Conservation (phyloP, 225 moss, liverwort and hornwort species). For the Ulota crispa region DNA sequence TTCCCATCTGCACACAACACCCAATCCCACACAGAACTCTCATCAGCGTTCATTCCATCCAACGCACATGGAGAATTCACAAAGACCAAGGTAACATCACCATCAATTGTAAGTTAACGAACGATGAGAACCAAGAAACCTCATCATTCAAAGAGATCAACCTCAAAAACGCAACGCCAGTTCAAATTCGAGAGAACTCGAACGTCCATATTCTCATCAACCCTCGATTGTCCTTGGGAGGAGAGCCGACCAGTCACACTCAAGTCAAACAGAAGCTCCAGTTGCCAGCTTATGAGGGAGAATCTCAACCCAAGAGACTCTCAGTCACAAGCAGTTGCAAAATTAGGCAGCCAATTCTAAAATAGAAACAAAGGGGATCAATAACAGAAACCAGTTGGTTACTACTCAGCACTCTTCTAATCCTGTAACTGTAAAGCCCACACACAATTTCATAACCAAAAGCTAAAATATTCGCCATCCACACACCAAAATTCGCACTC, state of each 20-base stretch:
- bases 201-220: background rate
- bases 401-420: constrained; percentile 13
- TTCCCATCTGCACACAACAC: constrained; percentile 27
- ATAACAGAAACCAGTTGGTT: constrained; percentile 19
- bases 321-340: constrained; percentile 1
- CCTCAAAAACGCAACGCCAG: background rate
- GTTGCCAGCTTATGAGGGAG: background rate
- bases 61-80: background rate
- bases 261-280: background rate
- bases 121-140: background rate
- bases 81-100: background rate
- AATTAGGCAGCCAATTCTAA: constrained; percentile 14
- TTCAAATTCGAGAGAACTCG: background rate
- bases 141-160: background rate
- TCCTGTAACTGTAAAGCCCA: constrained; percentile 18
- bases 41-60: background rate
- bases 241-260: background rate
- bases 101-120: background rate
- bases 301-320: constrained; percentile 4
- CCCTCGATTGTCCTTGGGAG: background rate
- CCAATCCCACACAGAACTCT: background rate
- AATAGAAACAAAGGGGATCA: background rate
- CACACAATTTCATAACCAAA: constrained; percentile 10
- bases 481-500: background rate
- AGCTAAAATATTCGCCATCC: background rate